Conservation (phyloP, 306 rosid genomes). For the Senna siamea region DNA sequence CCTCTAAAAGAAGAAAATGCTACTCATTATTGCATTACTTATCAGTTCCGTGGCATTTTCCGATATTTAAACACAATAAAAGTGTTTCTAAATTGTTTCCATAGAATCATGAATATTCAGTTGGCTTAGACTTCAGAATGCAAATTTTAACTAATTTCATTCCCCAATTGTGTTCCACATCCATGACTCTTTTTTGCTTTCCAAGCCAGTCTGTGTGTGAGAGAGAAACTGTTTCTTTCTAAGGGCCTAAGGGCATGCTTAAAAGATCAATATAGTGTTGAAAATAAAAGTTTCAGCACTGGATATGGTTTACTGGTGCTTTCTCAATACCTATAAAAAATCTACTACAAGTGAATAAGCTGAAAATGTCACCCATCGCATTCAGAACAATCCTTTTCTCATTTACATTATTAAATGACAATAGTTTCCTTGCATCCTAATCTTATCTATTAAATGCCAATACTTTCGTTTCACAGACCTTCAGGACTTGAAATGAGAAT, state of each 20-base stretch:
- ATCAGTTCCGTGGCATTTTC: background rate
- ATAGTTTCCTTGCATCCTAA: too few relatives aligned
- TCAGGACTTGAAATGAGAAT: background rate
- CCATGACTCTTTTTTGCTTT: slow-evolving; percentile 26
- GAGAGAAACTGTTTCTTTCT: background rate
- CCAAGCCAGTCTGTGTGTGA: background rate
- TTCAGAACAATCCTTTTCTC: background rate
- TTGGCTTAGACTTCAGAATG: slow-evolving; percentile 25
- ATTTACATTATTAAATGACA: too few relatives aligned
- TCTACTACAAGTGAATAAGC: background rate
- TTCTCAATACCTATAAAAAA: background rate
- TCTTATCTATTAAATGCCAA: background rate
- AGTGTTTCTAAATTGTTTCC: background rate
- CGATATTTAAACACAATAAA: slow-evolving; percentile 9
- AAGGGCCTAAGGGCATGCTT: too few relatives aligned
- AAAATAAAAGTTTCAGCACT: too few relatives aligned
- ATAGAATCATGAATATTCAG: slow-evolving; percentile 21
- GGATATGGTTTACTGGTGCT: background rate
- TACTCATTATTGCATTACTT: background rate
- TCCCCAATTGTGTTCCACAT: slow-evolving; percentile 20
- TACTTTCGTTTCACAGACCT: background rate
- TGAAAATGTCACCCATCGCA: background rate
- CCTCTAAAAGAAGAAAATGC: background rate
- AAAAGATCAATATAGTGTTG: too few relatives aligned
- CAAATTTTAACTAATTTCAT: slow-evolving; percentile 28